phyloP scores from a whole-genome alignment of 2,329 filamentous ascomycete genomes.

The Balansia obtecta region DNA sequence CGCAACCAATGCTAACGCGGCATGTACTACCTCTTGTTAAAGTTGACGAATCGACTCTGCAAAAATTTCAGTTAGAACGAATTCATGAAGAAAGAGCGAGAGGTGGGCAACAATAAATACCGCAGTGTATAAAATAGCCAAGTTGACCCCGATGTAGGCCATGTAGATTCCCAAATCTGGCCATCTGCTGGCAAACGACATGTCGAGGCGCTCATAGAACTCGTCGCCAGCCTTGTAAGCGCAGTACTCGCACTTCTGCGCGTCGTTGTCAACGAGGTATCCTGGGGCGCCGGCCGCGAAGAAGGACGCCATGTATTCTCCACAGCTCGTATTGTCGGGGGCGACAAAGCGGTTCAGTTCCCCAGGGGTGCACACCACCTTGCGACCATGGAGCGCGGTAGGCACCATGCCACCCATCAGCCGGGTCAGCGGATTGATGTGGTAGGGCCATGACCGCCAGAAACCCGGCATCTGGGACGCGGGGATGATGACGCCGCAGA shows the following conservation, averaged over 20 bases:
- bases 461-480: constrained; percentile 64
- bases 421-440: constrained; percentile 73
- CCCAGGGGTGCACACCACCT: constrained; percentile 44
- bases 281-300: constrained; percentile 57
- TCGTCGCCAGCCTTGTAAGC: constrained; percentile 70
- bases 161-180: constrained; percentile 69
- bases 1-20: too few relatives aligned
- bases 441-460: constrained; percentile 71
- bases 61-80: neutral
- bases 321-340: constrained; percentile 54
- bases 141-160: constrained; percentile 66
- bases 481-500: constrained; percentile 80
- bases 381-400: constrained; percentile 56
- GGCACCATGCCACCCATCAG: constrained; percentile 71
- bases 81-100: neutral
- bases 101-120: constrained; percentile 24
- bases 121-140: constrained; percentile 46
- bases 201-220: constrained; percentile 57
- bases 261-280: constrained; percentile 56
- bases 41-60: constrained; percentile 40
- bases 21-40: constrained; percentile 31
- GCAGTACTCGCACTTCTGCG: constrained; percentile 65
- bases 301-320: constrained; percentile 62
- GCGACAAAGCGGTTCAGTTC: constrained; percentile 61
- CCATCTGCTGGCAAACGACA: constrained; percentile 61